phyloP scores from a whole-genome alignment of 2,329 filamentous ascomycete genomes.

The Claviceps capensis region DNA sequence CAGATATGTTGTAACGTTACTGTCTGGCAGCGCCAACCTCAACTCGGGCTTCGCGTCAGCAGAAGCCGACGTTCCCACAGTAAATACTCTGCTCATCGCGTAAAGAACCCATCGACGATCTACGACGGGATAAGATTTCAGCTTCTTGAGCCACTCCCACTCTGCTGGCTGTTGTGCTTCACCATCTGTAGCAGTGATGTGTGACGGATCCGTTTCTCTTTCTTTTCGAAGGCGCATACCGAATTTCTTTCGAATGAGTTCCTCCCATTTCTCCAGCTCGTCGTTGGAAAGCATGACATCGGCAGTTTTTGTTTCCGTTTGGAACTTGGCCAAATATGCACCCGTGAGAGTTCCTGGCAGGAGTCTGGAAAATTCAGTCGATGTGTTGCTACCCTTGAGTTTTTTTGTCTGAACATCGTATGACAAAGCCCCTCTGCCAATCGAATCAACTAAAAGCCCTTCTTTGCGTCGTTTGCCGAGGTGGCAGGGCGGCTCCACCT shows the following conservation, averaged over 20 bases:
- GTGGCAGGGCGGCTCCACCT: conserved; percentile 47
- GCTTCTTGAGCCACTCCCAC: conserved; percentile 36
- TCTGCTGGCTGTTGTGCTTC: conserved; percentile 21
- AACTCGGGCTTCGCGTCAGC: conserved; percentile 21
- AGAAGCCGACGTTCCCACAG: conserved; percentile 32
- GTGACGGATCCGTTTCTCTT: conserved; percentile 5
- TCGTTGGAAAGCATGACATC: conserved; percentile 33
- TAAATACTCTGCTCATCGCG: conserved; percentile 47
- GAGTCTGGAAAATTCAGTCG: conserved; percentile 20
- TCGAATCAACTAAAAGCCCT: conserved; percentile 58
- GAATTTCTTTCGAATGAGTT: conserved; percentile 34
- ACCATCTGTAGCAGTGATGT: conserved; percentile 7
- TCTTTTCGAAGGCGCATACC: conserved; percentile 23
- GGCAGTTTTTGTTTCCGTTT: conserved; percentile 30
- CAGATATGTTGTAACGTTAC: conserved; percentile 44
- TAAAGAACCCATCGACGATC: conserved; percentile 54
- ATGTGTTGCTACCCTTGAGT: conserved; percentile 16
- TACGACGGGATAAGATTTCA: conserved; percentile 35
- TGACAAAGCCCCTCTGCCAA: conserved; percentile 46
- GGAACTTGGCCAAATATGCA: conserved; percentile 32
- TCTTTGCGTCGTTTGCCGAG: conserved; percentile 43
- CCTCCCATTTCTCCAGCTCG: conserved; percentile 36
- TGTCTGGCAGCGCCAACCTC: conserved; percentile 30
- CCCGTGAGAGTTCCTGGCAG: conserved; percentile 38
- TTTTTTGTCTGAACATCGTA: conserved; percentile 23